Evolutionary conservation across 768 basidiomycete genomes (phyloP).

Genomic region (Pleurotus platypus): DNA sequence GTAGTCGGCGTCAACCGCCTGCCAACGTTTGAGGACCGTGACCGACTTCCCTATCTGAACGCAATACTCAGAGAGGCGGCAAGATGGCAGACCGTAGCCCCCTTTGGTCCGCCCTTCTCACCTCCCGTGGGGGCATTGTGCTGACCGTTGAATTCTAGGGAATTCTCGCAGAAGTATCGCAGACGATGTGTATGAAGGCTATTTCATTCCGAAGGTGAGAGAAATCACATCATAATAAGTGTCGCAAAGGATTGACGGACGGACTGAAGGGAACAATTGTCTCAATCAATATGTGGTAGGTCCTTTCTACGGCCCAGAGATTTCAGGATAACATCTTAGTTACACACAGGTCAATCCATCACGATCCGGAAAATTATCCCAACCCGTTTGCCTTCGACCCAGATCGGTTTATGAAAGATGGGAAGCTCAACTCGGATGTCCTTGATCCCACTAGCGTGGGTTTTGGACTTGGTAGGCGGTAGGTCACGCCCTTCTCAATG

Average conservation of each 20-base stretch:
- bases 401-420: constrained; percentile 28
- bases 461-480: constrained; percentile 14
- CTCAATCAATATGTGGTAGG: constrained; percentile 25
- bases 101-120: constrained; percentile 6
- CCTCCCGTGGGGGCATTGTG: background rate
- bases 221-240: background rate
- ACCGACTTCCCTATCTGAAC: constrained; percentile 13
- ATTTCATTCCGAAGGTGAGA: constrained; percentile 23
- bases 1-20: constrained; percentile 15
- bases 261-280: constrained; percentile 19
- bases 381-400: constrained; percentile 25
- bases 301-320: background rate
- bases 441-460: constrained; percentile 11
- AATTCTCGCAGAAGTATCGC: constrained; percentile 23
- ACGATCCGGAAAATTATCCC: constrained; percentile 21
- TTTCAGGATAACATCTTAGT: background rate
- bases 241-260: background rate
- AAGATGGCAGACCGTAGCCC: constrained; percentile 13
- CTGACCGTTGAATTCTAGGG: constrained; percentile 14
- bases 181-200: constrained; percentile 32
- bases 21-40: constrained; percentile 13
- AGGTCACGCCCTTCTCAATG: background rate
- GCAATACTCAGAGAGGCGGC: constrained; percentile 14
- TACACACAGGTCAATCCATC: constrained; percentile 20
- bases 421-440: constrained; percentile 11